Evolutionary conservation across 2,329 filamentous ascomycete genomes (phyloP).

Genomic region (Elsinoe batatas): DNA sequence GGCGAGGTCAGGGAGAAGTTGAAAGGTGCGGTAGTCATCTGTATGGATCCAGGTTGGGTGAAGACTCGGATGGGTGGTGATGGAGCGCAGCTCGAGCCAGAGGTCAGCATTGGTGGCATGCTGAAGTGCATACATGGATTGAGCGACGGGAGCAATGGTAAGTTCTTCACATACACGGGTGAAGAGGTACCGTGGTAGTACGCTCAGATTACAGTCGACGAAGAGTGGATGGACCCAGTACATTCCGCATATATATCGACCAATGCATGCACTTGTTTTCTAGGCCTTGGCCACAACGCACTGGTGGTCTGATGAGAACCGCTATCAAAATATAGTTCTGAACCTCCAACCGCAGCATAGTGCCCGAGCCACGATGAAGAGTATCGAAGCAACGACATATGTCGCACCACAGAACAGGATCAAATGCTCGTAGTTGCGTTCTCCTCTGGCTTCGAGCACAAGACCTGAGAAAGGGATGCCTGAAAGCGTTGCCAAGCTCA

Average conservation of each 20-base stretch:
- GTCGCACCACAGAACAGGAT: background rate
- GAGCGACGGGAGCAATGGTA: slow-evolving; percentile 28
- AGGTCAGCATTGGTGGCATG: slow-evolving; percentile 32
- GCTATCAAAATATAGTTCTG: background rate
- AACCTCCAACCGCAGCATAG: background rate
- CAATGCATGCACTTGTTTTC: too few relatives aligned
- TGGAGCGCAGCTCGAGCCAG: slow-evolving; percentile 30
- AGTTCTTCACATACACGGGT: slow-evolving; percentile 30
- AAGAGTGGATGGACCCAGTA: too few relatives aligned
- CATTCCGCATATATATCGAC: too few relatives aligned
- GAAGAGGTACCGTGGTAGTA: slow-evolving; percentile 27
- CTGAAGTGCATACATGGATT: slow-evolving; percentile 27
- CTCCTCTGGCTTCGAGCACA: background rate
- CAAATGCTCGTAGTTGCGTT: background rate
- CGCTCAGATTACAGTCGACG: too few relatives aligned
- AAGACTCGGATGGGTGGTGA: slow-evolving; percentile 36
- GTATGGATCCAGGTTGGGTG: slow-evolving; percentile 37
- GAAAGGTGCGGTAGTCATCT: slow-evolving; percentile 26
- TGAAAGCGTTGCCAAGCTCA: background rate
- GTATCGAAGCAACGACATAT: background rate
- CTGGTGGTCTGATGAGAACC: too few relatives aligned
- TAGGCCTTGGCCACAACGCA: too few relatives aligned
- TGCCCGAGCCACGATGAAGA: background rate
- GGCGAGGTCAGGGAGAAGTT: slow-evolving; percentile 29
- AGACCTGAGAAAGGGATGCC: background rate